Base-by-base conservation (phyloP, 139 green algal genomes). In the Limnomonas spitsbergensis region DNA sequence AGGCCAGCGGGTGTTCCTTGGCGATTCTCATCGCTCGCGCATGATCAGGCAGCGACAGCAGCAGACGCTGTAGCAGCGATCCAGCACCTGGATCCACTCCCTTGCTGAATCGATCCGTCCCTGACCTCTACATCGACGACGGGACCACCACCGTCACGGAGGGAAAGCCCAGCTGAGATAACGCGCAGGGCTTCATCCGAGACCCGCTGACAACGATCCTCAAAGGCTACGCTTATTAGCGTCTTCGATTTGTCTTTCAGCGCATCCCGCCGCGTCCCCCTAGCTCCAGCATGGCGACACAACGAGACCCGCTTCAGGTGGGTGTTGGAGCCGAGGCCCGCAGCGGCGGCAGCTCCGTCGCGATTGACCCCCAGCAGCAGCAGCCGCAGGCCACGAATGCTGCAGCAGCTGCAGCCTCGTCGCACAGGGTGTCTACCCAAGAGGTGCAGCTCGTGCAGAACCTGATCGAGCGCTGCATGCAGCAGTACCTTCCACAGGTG, bases 381-480 rank as follows among this genome's bases (percentile, higher is more conserved):
- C n/a, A n/a, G n/a, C n/a, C n/a, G n/a, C n/a, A n/a, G n/a, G n/a
- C n/a, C n/a, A n/a, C n/a, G n/a, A n/a, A 61, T 29, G 20, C 14
- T 61, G 47, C 20, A 20, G 47, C 14, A 61, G 47, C 14, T 29
- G 47, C 20, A 29, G 47, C 14, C 47, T 29, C 47, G 14, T 61
- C 56, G 35, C 34, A 31, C 35, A 74, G 34, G 24, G 70, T 76
- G 70, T 76, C 70, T 20, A 85, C 88, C 6, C 69, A 85, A 2
- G 92, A 98, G 78, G 95, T 98, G 26, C 89, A 96, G 80, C 73
- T 90, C 66, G 94, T 98, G 35, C 94, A 98, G 78, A 96, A 95
- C 80, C 86, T 97, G 24, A 96, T 98, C 3, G 94, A 98, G 86
- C 78, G 85, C 3, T 98, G 94, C 83, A 84, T 98, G 75, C 94